Evolutionary conservation across 176 grass and related monocot species (phyloP).

Genomic region (Cenchrus fungigraminus): DNA sequence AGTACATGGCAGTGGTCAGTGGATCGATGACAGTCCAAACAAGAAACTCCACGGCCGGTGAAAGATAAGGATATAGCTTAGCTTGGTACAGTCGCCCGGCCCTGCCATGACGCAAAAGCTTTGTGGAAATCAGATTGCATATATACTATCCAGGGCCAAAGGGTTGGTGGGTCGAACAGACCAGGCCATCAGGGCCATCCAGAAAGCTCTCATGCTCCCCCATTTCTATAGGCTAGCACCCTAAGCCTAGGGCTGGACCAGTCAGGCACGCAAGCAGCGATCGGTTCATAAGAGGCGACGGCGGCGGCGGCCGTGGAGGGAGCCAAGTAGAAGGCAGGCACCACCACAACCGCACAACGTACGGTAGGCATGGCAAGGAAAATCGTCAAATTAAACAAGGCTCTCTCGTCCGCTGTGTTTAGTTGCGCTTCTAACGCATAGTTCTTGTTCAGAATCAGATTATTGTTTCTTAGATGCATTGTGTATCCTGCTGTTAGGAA

Average conservation of each 20-base stretch:
- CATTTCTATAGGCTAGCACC: slow-evolving; percentile 36
- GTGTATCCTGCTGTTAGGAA: neutral
- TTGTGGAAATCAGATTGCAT: slow-evolving; percentile 52
- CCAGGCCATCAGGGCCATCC: slow-evolving; percentile 37
- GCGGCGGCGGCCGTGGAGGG: neutral
- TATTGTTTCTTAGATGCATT: neutral
- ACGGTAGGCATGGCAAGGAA: slow-evolving; percentile 23
- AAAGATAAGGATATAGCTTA: slow-evolving; percentile 40
- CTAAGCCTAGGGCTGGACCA: slow-evolving; percentile 42
- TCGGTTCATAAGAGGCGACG: slow-evolving; percentile 36
- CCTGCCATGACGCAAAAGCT: slow-evolving; percentile 50
- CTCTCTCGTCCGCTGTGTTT: neutral
- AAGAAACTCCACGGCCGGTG: slow-evolving; percentile 51
- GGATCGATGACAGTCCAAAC: slow-evolving; percentile 18
- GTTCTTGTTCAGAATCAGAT: neutral
- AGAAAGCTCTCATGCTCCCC: slow-evolving; percentile 34
- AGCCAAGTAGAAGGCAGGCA: slow-evolving; percentile 25
- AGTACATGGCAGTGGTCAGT: slow-evolving; percentile 12
- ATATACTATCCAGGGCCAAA: slow-evolving; percentile 47
- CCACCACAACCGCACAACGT: neutral
- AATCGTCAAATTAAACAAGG: neutral
- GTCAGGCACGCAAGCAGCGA: slow-evolving; percentile 15
- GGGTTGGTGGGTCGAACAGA: slow-evolving; percentile 43
- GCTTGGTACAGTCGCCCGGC: neutral
- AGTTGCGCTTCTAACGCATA: neutral